phyloP scores from a whole-genome alignment of 2,329 filamentous ascomycete species.

The Phaeosphaeriaceae sp. region DNA sequence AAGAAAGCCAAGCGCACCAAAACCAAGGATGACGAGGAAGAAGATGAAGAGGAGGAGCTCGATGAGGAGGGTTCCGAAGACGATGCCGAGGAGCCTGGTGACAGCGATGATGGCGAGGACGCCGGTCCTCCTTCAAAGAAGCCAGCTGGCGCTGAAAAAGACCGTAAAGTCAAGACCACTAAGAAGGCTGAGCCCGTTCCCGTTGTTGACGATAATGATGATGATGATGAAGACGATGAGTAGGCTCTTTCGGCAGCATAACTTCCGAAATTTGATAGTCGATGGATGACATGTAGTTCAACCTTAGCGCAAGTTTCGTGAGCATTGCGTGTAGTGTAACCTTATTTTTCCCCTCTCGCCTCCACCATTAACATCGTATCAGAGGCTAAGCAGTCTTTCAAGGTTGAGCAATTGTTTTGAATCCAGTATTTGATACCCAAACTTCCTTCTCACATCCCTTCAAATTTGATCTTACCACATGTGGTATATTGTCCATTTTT shows the following conservation, averaged over 20 bases:
- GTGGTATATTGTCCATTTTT: too few relatives aligned
- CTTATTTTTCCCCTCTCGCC: too few relatives aligned
- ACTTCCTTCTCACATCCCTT: too few relatives aligned
- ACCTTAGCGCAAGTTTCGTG: too few relatives aligned
- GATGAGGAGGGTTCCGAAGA: conserved; percentile 41
- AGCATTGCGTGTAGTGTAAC: too few relatives aligned
- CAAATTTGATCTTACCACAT: too few relatives aligned
- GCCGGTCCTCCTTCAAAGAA: conserved; percentile 49
- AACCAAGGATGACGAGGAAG: conserved; percentile 38
- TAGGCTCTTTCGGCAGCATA: background rate
- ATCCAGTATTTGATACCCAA: too few relatives aligned
- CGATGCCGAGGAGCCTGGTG: conserved; percentile 29
- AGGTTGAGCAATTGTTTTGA: too few relatives aligned
- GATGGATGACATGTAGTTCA: too few relatives aligned
- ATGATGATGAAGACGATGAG: conserved; percentile 35
- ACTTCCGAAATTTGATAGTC: too few relatives aligned
- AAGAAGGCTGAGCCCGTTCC: conserved; percentile 37
- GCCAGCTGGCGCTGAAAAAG: conserved; percentile 41
- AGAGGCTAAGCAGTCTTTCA: too few relatives aligned
- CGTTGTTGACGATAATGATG: conserved; percentile 39
- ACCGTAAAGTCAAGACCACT: conserved; percentile 41
- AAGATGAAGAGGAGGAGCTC: conserved; percentile 40
- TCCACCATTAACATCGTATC: too few relatives aligned
- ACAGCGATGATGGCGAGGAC: conserved; percentile 40
- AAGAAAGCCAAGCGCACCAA: conserved; percentile 44